Base-by-base conservation (phyloP, 306 rosid species). In the Citrullus colocynthis region DNA sequence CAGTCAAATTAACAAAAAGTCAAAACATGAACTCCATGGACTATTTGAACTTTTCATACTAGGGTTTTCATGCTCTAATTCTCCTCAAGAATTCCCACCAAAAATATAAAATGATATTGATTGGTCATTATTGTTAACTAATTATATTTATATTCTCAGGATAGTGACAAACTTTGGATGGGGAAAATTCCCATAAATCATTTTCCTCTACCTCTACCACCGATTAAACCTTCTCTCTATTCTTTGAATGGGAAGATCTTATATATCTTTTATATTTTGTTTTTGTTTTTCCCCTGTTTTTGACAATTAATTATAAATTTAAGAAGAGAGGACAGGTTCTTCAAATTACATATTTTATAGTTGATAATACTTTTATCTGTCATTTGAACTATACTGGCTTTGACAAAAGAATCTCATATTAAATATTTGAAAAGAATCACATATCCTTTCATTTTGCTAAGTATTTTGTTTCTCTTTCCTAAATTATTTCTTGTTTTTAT, bases 1-100 rank as follows among this genome's bases (percentile, higher is more conserved):
- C 74, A 67, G 74, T 67, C 74, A 67, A 67, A 67, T 67, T 18
- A 41, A 66, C 36, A 65, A 65, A 66, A 66, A 66, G 73, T 66
- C 30, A 66, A 66, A 66, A 66, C 32, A 18, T n/a, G 41, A 58
- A 9, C 28, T 39, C 73, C 30, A 16, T 15, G 49, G 72, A 65
- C 24, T 55, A 17, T 65, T 65, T 65, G 49, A 66, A 66, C 20
- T 37, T 65, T 65, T 34, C 48, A 48, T 48, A 48, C 9, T 65
- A 16, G 7, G 70, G 70, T 14, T 63, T 59, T 59, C 65, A 59
- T 59, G 37, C 14, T 21, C 17, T 59, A 12, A 24, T 24, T 59
- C 65, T 24, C 36, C 65, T 9, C 12, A 24, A 28, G 65, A 59
- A 59, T 59, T 24, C 36, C 30, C 37, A 4, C 37, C 65, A 4